These are phyloP conservation scores for Puccinia coronata DNA, from an alignment of 1,284 basidiomycete genomes.

Conservation along the genomic window DNA sequence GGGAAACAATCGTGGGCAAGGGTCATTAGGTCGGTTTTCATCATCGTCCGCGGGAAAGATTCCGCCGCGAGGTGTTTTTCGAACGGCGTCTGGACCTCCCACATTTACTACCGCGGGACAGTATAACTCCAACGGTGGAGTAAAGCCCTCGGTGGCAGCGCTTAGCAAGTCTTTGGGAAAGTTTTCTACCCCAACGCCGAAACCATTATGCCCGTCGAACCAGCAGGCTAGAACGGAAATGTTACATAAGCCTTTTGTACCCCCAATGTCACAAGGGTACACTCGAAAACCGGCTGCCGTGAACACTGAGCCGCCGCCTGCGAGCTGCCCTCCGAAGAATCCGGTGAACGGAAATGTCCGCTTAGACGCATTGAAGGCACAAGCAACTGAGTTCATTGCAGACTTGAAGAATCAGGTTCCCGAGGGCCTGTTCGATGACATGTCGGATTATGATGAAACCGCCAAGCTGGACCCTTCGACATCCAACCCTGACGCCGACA, in stretches of 20 bases:
- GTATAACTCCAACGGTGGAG: background rate
- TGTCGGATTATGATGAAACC: background rate
- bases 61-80: background rate
- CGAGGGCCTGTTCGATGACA: conserved; percentile 13
- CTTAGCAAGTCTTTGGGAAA: background rate
- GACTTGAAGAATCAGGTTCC: conserved; percentile 21
- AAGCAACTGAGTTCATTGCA: background rate
- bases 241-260: conserved; percentile 6
- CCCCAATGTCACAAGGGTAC: background rate
- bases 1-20: background rate
- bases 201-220: background rate
- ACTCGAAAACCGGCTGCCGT: background rate
- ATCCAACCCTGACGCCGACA: background rate
- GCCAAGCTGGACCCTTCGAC: background rate
- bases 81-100: background rate
- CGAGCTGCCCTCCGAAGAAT: conserved; percentile 4
- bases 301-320: background rate
- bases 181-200: background rate
- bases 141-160: too few species aligned
- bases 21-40: conserved; percentile 20
- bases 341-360: background rate
- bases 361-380: conserved; percentile 9
- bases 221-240: background rate
- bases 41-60: background rate
- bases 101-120: conserved; percentile 4